Evolutionary conservation across 192 early-diverging fungal species (phyloP).

Genomic region (Coemansia sp.): DNA sequence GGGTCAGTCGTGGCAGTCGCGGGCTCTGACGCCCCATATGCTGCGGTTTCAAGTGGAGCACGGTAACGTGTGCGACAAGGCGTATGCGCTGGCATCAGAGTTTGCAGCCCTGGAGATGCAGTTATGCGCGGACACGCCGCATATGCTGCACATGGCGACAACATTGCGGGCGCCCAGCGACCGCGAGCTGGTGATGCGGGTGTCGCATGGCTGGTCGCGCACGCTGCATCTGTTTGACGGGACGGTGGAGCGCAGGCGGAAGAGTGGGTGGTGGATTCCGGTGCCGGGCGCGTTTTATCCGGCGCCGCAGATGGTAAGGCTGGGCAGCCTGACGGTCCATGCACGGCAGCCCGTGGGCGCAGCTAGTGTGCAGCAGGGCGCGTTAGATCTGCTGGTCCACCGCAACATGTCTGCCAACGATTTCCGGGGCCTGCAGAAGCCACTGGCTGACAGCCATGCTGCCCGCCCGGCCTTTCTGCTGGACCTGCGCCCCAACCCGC

Average conservation of each 20-base stretch:
- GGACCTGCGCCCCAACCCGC: slow-evolving; percentile 7
- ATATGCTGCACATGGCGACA: slow-evolving; percentile 16
- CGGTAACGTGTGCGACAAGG: slow-evolving; percentile 28
- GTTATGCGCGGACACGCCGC: slow-evolving; percentile 26
- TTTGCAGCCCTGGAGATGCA: slow-evolving; percentile 12
- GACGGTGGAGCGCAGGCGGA: slow-evolving; percentile 13
- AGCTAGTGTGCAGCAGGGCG: slow-evolving; percentile 14
- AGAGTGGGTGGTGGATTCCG: slow-evolving; percentile 29
- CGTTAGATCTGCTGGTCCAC: slow-evolving; percentile 37
- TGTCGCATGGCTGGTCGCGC: slow-evolving; percentile 3
- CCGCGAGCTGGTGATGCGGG: slow-evolving; percentile 41
- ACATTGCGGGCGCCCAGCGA: slow-evolving; percentile 9
- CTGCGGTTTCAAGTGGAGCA: slow-evolving; percentile 4
- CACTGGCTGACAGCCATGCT: slow-evolving; percentile 16
- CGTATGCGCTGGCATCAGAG: slow-evolving; percentile 8
- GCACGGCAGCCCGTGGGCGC: slow-evolving; percentile 38
- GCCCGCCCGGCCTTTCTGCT: slow-evolving; percentile 26
- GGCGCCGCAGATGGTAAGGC: slow-evolving; percentile 28
- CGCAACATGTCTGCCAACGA: slow-evolving; percentile 48
- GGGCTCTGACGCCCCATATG: slow-evolving; percentile 5
- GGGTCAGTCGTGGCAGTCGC: slow-evolving; percentile 31
- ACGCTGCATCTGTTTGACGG: slow-evolving; percentile 36
- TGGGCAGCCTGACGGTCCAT: slow-evolving; percentile 26
- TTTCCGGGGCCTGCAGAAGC: slow-evolving; percentile 32
- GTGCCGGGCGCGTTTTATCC: slow-evolving; percentile 43